Base-by-base conservation (phyloP, 2,329 filamentous ascomycete genomes). In the Septoria petroselini region DNA sequence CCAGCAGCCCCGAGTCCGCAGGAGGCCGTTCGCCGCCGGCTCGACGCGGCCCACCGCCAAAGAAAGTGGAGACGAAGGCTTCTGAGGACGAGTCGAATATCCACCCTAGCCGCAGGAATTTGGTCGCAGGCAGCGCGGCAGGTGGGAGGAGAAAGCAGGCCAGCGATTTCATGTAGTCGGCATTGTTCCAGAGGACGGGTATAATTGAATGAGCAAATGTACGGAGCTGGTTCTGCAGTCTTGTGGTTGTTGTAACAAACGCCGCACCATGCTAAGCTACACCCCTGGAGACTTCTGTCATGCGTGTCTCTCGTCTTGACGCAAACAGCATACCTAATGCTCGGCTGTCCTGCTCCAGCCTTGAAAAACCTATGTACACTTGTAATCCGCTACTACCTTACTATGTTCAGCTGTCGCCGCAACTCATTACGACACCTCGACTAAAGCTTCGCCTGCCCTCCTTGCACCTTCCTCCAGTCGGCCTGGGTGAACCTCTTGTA, bases 391-490 rank as follows among this genome's bases (percentile, higher is more conserved):
- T n/a, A n/a, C n/a, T n/a, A n/a, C n/a, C n/a, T n/a, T n/a, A n/a
- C n/a, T n/a, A n/a, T n/a, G n/a, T n/a, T n/a, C n/a, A n/a, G n/a
- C n/a, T n/a, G n/a, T n/a, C n/a, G n/a, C n/a, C n/a, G n/a, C n/a
- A n/a, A n/a, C n/a, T n/a, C n/a, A 8, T 17, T 3, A 4, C 12
- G 29, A 8, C 25, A 17, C 30, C 25, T 37, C 17, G 23, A 81
- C 86, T 85, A 91, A 55, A 94, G 70, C 72, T 84, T 91, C 15
- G 88, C 84, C 53, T 76, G 76, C 1, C 88, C 88, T 1, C 71
- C 80, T 30, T 78, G 78, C 57, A 95, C 65, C 48, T 73, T 74
- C 30, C 77, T 72, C 88, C 88, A 95, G 37, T 94, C 85, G 48
- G 69, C 71, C 55, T 76, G 69, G 1, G 70, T 71, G 68, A 95